Conservation (phyloP, 176 grass and related monocot genomes). For the Aegilops umbellulata region DNA sequence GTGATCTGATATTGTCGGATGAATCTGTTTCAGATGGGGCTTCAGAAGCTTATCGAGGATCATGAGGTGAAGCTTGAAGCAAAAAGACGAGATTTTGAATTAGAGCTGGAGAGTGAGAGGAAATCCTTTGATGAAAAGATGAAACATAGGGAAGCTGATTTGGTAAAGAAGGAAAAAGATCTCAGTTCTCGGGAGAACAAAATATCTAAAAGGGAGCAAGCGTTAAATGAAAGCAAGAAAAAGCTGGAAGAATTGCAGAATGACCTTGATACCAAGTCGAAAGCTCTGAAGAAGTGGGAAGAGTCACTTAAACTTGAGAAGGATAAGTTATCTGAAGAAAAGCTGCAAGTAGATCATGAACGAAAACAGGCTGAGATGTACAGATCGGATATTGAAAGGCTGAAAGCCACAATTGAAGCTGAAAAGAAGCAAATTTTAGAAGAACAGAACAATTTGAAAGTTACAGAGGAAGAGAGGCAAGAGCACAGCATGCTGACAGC, state of each 20-base stretch:
- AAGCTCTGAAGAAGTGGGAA: conserved; percentile 75
- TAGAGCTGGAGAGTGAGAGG: conserved; percentile 57
- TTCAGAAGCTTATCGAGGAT: conserved; percentile 82
- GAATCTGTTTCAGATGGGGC: conserved; percentile 55
- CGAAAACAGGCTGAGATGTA: conserved; percentile 36
- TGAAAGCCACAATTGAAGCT: conserved; percentile 58
- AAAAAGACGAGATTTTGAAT: conserved; percentile 67
- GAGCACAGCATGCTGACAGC: conserved; percentile 48
- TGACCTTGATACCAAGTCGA: conserved; percentile 74
- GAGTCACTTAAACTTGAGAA: conserved; percentile 58
- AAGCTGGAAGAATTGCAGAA: conserved; percentile 60
- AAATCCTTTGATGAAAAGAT: conserved; percentile 68
- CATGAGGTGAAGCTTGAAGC: conserved; percentile 68
- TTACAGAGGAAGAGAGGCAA: conserved; percentile 77
- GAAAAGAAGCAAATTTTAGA: conserved; percentile 64
- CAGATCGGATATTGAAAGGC: conserved; percentile 54
- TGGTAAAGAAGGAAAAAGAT: conserved; percentile 69
- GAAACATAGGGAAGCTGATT: conserved; percentile 38
- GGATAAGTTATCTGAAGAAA: conserved; percentile 62
- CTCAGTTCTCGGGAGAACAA: conserved; percentile 51
- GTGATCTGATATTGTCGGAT: conserved; percentile 1
- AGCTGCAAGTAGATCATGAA: conserved; percentile 46
- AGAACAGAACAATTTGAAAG: conserved; percentile 65
- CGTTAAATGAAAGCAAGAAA: conserved; percentile 56
- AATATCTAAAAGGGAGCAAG: conserved; percentile 58